A percentile compares a stretch with the other conserved stretches of the same genome.
Conservation (phyloP, 345 rosid species). For the Alliaria petiolata region DNA sequence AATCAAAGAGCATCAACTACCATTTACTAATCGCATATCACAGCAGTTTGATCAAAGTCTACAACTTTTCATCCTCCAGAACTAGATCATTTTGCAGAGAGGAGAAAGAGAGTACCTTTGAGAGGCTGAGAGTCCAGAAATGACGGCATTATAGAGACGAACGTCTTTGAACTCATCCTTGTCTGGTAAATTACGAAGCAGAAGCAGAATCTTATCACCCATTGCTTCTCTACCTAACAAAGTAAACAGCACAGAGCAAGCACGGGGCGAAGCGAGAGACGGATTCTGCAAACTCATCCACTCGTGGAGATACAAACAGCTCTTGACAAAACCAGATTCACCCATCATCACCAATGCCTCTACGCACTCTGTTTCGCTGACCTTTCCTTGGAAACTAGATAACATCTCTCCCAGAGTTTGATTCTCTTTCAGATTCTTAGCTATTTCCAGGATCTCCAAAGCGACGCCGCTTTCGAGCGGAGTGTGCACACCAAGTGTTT, state of each 20-base stretch:
- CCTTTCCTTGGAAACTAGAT: constrained; percentile 39
- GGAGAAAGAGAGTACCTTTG: constrained; percentile 40
- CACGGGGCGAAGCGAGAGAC: constrained; percentile 54
- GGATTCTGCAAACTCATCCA: constrained; percentile 89
- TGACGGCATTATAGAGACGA: constrained; percentile 72
- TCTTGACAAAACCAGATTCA: constrained; percentile 42
- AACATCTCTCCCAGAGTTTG: constrained; percentile 65
- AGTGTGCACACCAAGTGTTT: constrained; percentile 5
- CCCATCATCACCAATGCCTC: constrained; percentile 58
- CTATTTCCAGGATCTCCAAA: constrained; percentile 51
- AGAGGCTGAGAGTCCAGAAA: constrained; percentile 62
- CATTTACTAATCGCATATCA: background rate
- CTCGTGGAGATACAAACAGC: constrained; percentile 67
- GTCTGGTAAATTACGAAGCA: constrained; percentile 58
- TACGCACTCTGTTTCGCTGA: constrained; percentile 49
- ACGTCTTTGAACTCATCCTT: constrained; percentile 53
- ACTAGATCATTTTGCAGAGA: background rate
- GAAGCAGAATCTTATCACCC: constrained; percentile 53
- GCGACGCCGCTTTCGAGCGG: constrained; percentile 24
- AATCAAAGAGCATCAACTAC: background rate
- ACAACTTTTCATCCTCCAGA: background rate
- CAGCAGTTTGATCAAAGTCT: background rate
- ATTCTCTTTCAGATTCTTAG: constrained; percentile 47
- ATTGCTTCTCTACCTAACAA: constrained; percentile 53
- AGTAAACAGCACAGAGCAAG: constrained; percentile 69